A percentile compares a stretch with the other conserved stretches of the same genome.
Conservation (phyloP, 768 basidiomycete genomes). For the Neoboletus magnificus region DNA sequence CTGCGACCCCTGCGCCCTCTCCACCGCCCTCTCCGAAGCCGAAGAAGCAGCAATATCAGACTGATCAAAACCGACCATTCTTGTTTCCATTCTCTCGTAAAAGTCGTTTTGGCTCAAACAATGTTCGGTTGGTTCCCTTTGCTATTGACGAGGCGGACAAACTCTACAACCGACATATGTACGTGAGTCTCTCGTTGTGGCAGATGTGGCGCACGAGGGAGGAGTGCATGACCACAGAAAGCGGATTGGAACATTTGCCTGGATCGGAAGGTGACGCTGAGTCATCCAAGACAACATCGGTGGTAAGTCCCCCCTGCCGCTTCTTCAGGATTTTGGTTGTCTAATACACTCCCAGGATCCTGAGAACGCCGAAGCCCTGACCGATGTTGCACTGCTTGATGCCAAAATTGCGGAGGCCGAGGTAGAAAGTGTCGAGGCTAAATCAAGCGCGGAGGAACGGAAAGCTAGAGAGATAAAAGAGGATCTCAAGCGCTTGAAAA, state of each 20-base stretch:
- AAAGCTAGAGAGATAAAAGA: constrained; percentile 67
- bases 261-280: constrained; percentile 59
- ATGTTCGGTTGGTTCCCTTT: constrained; percentile 79
- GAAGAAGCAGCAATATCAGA: constrained; percentile 98
- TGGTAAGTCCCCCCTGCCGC: constrained; percentile 30
- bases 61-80: constrained; percentile 91
- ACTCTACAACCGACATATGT: constrained; percentile 86
- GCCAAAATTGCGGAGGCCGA: constrained; percentile 70
- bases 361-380: constrained; percentile 60
- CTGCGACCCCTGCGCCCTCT: constrained; percentile 87
- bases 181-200: constrained; percentile 80
- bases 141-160: constrained; percentile 95
- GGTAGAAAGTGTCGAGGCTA: constrained; percentile 46
- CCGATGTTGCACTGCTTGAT: constrained; percentile 70
- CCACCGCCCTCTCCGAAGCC: constrained; percentile 84
- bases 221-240: constrained; percentile 92
- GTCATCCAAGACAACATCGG: constrained; percentile 44
- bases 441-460: constrained; percentile 50
- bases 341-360: constrained; percentile 43
- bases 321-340: neutral
- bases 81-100: constrained; percentile 89
- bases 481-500: constrained; percentile 81
- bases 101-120: constrained; percentile 45
- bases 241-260: constrained; percentile 80
- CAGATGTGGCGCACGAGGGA: constrained; percentile 97